Percentiles rank a stretch among this genome's conserved stretches.
Conservation (phyloP, 129 eudicot species). For the Heracleum sosnowskyi region DNA sequence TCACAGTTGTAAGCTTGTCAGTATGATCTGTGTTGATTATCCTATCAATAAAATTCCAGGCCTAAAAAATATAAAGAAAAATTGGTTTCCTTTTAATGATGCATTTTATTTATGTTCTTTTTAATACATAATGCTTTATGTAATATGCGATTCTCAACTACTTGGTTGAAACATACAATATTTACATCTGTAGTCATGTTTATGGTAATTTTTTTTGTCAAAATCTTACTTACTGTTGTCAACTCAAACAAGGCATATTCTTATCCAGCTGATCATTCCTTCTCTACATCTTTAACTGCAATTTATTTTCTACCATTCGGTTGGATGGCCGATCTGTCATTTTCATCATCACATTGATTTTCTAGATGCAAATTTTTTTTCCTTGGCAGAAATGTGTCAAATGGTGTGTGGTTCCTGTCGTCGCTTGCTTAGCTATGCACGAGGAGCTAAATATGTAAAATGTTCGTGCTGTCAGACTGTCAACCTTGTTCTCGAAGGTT, state of each 20-base stretch:
- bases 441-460: slow-evolving; percentile 70
- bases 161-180: neutral
- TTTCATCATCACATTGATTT: neutral
- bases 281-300: neutral
- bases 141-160: neutral
- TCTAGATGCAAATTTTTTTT: neutral
- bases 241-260: neutral
- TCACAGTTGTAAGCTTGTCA: neutral
- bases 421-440: slow-evolving; percentile 68
- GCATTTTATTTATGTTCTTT: no score
- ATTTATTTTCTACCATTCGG: neutral
- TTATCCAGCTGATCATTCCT: neutral
- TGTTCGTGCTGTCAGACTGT: slow-evolving; percentile 80
- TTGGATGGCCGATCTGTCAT: neutral
- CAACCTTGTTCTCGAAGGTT: slow-evolving; percentile 87
- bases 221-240: neutral
- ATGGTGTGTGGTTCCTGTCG: slow-evolving; percentile 96
- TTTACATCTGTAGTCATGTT: neutral
- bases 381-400: slow-evolving; percentile 69
- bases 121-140: neutral
- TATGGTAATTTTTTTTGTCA: neutral
- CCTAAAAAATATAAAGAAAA: no score
- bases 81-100: neutral
- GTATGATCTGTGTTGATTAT: neutral
- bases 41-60: neutral